phyloP scores from a whole-genome alignment of 495 filamentous ascomycete genomes.

The Staphylotrichum tortipilum region DNA sequence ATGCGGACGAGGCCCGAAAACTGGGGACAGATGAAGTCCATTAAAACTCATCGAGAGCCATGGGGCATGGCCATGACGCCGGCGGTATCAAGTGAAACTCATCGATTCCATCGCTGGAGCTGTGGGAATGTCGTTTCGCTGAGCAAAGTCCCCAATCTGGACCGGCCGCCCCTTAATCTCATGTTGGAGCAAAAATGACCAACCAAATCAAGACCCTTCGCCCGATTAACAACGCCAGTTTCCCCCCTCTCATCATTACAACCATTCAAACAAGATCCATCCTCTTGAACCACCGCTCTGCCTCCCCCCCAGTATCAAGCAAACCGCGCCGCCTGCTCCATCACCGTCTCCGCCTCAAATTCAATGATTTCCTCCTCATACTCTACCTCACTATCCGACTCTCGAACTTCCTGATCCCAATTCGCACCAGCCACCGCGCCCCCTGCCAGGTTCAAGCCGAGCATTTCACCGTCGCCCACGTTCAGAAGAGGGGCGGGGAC shows the following conservation, averaged over 20 bases:
- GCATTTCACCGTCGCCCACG: too few relatives aligned
- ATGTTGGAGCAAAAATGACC: too few relatives aligned
- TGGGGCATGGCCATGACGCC: too few relatives aligned
- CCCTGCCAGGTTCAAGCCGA: not conserved
- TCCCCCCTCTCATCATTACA: not conserved
- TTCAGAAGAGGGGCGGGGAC: not conserved
- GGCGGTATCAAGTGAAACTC: too few relatives aligned
- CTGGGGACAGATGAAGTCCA: too few relatives aligned
- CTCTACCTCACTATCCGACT: conserved; percentile 3
- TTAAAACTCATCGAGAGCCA: too few relatives aligned
- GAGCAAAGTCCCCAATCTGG: too few relatives aligned
- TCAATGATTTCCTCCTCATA: conserved; percentile 11
- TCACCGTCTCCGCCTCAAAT: conserved; percentile 7
- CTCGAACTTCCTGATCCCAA: not conserved
- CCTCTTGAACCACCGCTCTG: not conserved
- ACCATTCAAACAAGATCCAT: not conserved
- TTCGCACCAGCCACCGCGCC: not conserved
- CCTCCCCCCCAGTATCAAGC: not conserved
- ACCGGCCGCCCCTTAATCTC: too few relatives aligned
- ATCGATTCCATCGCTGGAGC: not conserved
- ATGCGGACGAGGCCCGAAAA: too few relatives aligned
- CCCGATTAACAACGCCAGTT: not conserved
- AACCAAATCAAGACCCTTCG: too few relatives aligned
- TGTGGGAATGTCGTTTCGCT: too few relatives aligned
- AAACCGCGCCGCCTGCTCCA: conserved; percentile 9